phyloP scores from a whole-genome alignment of 2,329 filamentous ascomycete species.

The Beauveria sp. region DNA sequence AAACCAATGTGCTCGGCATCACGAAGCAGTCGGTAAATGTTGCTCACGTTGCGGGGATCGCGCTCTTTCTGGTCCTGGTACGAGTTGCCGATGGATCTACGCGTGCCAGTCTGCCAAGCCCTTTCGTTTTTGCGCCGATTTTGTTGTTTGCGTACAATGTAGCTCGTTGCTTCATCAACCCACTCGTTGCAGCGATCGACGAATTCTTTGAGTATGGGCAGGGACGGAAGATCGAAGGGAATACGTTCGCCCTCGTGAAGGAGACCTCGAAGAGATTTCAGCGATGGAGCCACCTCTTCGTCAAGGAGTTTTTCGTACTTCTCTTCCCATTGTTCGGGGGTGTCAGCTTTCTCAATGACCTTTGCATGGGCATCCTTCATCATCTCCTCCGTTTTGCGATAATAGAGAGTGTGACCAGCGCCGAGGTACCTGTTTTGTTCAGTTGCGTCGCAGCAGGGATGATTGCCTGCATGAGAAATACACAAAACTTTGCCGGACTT shows the following conservation, averaged over 20 bases:
- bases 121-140: slow-evolving; percentile 94
- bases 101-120: slow-evolving; percentile 65
- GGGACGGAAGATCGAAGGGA: slow-evolving; percentile 76
- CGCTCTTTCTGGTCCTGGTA: slow-evolving; percentile 67
- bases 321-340: slow-evolving; percentile 82
- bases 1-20: slow-evolving; percentile 85
- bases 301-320: slow-evolving; percentile 81
- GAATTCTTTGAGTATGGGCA: slow-evolving; percentile 76
- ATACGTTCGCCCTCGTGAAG: slow-evolving; percentile 94
- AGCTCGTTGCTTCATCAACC: slow-evolving; percentile 94
- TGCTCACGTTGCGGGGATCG: slow-evolving; percentile 80
- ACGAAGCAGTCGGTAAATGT: slow-evolving; percentile 75
- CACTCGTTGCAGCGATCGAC: slow-evolving; percentile 96
- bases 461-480: slow-evolving; percentile 69
- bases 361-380: slow-evolving; percentile 63
- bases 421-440: slow-evolving; percentile 62
- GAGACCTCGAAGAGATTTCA: slow-evolving; percentile 77
- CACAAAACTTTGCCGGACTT: slow-evolving; percentile 77
- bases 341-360: slow-evolving; percentile 75
- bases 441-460: slow-evolving; percentile 68
- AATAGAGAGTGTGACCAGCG: slow-evolving; percentile 65
- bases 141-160: slow-evolving; percentile 94
- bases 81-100: slow-evolving; percentile 54
- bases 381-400: slow-evolving; percentile 66
- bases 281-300: slow-evolving; percentile 73